Evolutionary conservation across 1,284 basidiomycete species (phyloP), one percentile per base, ranked within the genome.

Genomic region (Cutaneotrichosporon dermatis): DNA sequence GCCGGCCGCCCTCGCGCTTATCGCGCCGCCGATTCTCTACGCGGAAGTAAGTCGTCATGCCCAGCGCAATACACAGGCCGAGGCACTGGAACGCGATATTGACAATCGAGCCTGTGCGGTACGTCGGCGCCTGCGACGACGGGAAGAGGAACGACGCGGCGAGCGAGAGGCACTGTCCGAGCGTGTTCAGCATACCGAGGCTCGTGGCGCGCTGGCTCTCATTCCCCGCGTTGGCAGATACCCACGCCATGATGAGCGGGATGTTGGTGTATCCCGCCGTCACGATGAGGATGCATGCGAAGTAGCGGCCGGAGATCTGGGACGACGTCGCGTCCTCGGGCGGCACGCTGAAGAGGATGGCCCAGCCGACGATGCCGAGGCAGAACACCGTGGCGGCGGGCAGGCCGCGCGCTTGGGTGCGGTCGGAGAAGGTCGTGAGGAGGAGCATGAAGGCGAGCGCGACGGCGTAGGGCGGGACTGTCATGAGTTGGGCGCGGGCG

Each of bases 381-480:
- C 65, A 35, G 64, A 78, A 80, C 42, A 79, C 76, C 40, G 40
- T 48, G 10, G 75, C 74, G 39, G 75, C 69, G 40, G 72, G 75
- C 33, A 55, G 42, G 40, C 70, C 91, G 59, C 90, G 84, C 54
- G 78, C 84, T 74, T 90, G 89, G 6, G 84, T 69, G 54, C 83
- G 80, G 75, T 94, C 91, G 6, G 90, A 92, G 16, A 79, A 76
- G 63, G 83, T 37, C 12, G 53, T 86, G 53, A 86, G 80, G 4
- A 80, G 62, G n/a, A 86, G 77, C 68, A 93, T 81, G 50, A 89
- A 81, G 4, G 86, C 78, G 4, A 88, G 83, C 0, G 88, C 85
- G 10, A 86, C 84, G 3, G 85, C 88, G 67, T 91, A 91, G 13
- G 90, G 89, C 3, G 90, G 90, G 6, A 92, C 89, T 0, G 90